Conservation (phyloP, 2,329 filamentous ascomycete species). For the Diaporthe vaccinii region DNA sequence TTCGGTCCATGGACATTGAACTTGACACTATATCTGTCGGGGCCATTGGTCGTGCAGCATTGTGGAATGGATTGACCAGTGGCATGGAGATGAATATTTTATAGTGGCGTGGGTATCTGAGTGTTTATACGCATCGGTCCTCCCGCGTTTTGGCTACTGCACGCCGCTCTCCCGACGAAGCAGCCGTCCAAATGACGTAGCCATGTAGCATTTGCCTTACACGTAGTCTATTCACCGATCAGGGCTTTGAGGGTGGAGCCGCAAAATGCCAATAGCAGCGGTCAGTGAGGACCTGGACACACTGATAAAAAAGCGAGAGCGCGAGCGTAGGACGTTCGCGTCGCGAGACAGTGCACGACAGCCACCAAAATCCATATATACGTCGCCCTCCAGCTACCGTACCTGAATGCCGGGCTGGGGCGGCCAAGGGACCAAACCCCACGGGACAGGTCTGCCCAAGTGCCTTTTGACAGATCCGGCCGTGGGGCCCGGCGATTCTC, state of each 20-base stretch:
- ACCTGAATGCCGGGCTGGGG: constrained; percentile 19
- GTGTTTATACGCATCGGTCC: neutral
- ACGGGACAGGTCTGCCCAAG: neutral
- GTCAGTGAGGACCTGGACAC: neutral
- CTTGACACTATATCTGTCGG: neutral
- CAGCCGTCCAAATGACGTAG: constrained; percentile 10
- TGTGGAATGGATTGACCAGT: neutral
- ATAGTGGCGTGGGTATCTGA: neutral
- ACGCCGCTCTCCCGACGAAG: neutral
- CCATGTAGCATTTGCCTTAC: neutral
- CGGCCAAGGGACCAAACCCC: constrained; percentile 19
- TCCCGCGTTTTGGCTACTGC: neutral
- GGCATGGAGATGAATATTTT: neutral
- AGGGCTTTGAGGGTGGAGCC: neutral
- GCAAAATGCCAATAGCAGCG: neutral
- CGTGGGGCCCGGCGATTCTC: neutral
- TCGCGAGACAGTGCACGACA: constrained; percentile 14
- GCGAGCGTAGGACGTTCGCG: constrained; percentile 1
- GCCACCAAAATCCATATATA: neutral
- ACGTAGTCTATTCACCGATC: neutral
- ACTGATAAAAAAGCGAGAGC: constrained; percentile 8
- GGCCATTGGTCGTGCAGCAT: neutral
- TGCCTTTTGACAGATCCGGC: constrained; percentile 3
- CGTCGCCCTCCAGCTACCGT: constrained; percentile 16
- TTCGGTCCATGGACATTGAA: neutral